Conservation (phyloP, 495 filamentous ascomycete genomes). For the Penicillium samsonianum region DNA sequence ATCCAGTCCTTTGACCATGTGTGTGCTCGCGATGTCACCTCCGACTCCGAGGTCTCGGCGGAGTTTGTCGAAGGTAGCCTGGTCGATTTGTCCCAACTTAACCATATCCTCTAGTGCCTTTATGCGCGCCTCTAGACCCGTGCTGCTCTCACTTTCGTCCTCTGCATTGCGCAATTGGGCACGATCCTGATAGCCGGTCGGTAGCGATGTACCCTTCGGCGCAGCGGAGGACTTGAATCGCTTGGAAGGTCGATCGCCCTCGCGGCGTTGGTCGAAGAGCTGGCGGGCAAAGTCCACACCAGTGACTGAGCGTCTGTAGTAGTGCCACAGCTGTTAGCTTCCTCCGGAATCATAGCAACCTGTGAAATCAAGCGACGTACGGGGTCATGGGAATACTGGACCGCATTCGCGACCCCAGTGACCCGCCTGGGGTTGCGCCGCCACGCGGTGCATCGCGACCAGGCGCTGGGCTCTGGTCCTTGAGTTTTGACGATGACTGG, state of each 20-base stretch:
- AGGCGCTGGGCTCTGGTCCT: constrained; percentile 13
- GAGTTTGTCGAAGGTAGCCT: constrained; percentile 69
- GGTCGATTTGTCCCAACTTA: constrained; percentile 80
- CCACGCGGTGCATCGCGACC: constrained; percentile 22
- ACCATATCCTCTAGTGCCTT: constrained; percentile 79
- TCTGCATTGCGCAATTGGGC: constrained; percentile 49
- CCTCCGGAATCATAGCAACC: not conserved
- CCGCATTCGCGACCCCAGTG: constrained; percentile 60
- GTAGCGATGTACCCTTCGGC: constrained; percentile 81
- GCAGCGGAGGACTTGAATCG: constrained; percentile 76
- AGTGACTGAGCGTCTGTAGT: constrained; percentile 64
- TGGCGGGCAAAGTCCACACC: constrained; percentile 80
- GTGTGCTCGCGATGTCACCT: constrained; percentile 74
- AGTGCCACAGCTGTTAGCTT: constrained; percentile 22
- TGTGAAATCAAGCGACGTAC: constrained; percentile 43
- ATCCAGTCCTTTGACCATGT: constrained; percentile 91
- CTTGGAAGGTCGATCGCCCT: constrained; percentile 51
- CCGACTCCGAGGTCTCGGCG: constrained; percentile 73
- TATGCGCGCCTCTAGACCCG: constrained; percentile 62
- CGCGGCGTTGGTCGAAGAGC: constrained; percentile 72
- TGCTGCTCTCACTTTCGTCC: constrained; percentile 38
- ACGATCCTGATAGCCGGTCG: constrained; percentile 84
- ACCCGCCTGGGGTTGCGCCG: constrained; percentile 29
- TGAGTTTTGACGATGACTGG: constrained; percentile 33
- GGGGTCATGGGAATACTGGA: constrained; percentile 87